These are phyloP conservation scores for Annulohypoxylon bovei DNA, from an alignment of 495 filamentous ascomycete species.

Conservation along the genomic window DNA sequence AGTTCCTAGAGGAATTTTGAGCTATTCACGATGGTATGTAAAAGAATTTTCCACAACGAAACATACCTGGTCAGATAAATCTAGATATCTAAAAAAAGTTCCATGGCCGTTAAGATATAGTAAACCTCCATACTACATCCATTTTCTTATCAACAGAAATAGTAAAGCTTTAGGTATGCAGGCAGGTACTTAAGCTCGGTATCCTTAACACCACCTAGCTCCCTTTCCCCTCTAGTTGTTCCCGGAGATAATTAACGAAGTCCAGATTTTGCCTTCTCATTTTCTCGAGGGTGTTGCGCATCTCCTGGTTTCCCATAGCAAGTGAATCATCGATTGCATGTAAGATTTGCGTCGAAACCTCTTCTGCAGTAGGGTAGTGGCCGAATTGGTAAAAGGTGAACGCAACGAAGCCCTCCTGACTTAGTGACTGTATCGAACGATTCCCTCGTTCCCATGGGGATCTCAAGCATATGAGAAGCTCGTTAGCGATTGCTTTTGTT, in stretches of 20 bases:
- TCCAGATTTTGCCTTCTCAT: not conserved
- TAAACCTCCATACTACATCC: too few species aligned
- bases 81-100: too few species aligned
- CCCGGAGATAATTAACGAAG: not conserved
- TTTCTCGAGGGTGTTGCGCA: not conserved
- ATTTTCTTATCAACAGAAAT: too few species aligned
- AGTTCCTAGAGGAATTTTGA: too few species aligned
- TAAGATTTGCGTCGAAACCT: not conserved
- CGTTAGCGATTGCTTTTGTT: not conserved
- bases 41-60: too few species aligned
- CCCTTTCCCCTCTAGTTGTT: not conserved
- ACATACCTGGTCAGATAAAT: too few species aligned
- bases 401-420: not conserved
- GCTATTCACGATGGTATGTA: too few species aligned
- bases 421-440: not conserved
- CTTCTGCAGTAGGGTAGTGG: not conserved
- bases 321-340: not conserved
- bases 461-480: not conserved
- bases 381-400: not conserved
- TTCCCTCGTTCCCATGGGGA: not conserved
- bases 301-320: not conserved
- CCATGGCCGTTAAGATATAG: too few species aligned
- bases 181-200: not conserved
- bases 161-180: too few species aligned
- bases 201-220: not conserved